phyloP scores from a whole-genome alignment of 495 filamentous ascomycete species.

The Aspergillus sclerotioniger region DNA sequence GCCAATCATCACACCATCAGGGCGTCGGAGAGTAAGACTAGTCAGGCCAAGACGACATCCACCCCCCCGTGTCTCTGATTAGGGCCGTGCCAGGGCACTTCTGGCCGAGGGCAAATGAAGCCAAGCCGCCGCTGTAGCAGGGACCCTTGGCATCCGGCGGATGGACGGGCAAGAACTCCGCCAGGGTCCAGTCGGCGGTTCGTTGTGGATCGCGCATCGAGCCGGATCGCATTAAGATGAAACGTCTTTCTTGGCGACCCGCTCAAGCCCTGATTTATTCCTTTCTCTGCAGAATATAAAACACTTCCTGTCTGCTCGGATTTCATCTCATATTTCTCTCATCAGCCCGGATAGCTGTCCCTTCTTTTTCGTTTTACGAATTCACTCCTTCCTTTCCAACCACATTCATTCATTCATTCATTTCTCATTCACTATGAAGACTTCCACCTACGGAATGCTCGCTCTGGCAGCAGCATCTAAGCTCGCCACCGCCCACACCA shows the following conservation, averaged over 20 bases:
- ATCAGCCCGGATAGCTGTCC: slow-evolving; percentile 4
- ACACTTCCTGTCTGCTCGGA: background rate
- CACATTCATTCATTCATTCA: slow-evolving; percentile 10
- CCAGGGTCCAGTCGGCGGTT: background rate
- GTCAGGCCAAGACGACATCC: background rate
- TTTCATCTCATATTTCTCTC: background rate
- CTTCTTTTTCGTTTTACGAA: slow-evolving; percentile 3
- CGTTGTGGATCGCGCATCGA: background rate
- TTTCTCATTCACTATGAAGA: slow-evolving; percentile 22
- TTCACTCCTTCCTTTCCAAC: slow-evolving; percentile 7
- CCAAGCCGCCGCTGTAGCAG: background rate
- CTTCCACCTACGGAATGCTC: slow-evolving; percentile 20
- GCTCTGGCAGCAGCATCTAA: slow-evolving; percentile 28
- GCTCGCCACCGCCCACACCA: slow-evolving; percentile 23
- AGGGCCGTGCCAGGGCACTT: background rate
- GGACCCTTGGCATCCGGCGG: background rate
- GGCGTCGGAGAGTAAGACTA: background rate
- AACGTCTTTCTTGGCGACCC: background rate
- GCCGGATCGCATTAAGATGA: background rate
- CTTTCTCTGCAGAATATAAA: background rate
- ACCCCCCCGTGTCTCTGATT: background rate
- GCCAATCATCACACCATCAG: background rate
- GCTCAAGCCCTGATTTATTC: background rate
- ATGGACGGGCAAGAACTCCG: background rate
- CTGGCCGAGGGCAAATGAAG: background rate